Evolutionary conservation across 164 flowering plant species (phyloP), one percentile per base, ranked within the genome.

Genomic region (Paratinospora sagittata): DNA sequence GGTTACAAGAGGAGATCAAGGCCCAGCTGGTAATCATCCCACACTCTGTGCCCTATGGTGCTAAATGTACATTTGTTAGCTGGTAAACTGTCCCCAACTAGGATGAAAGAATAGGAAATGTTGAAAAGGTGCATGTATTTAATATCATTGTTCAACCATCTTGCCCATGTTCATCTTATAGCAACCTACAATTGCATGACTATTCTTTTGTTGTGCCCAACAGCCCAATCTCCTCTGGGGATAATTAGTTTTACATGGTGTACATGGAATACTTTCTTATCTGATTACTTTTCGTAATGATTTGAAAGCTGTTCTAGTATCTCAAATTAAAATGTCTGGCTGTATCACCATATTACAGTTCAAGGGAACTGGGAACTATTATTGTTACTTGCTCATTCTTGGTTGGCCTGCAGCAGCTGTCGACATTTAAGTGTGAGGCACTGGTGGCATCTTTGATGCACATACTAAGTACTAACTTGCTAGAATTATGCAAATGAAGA

Each of bases 1-100:
- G 72, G 74, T 79, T 96, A 62, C 95, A 89, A 75, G 86, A 83
- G 73, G 95, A 96, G 65, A 88, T 93, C 75, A 86, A 81, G 80
- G 81, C 79, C 70, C 92, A 82, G 61, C 68, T 91, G 96, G 99
- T 83, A 66, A 23, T 12, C 24, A 21, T 26, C 17, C 8, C 24
- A 36, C 58, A 26, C 21, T 7, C 37, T n/a, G 58, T 4, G 62
- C 55, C 7, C n/a, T 47, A 16, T 68, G 36, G 3, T 16, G 41
- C 16, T 49, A 13, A 16, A 27, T 26, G 10, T 37, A 11, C 52
- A 58, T 19, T 69, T 33, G 3, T 57, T 57, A 57, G 62, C 19
- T 12, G 5, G 62, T n/a, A 57, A 57, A n/a, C 8, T 57, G 62
- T 24, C 19, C 21, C 23, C 21, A 57, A 19, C 34, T 30, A 30